Conservation (phyloP, 208 protist species). For the Angomonas deanei region DNA sequence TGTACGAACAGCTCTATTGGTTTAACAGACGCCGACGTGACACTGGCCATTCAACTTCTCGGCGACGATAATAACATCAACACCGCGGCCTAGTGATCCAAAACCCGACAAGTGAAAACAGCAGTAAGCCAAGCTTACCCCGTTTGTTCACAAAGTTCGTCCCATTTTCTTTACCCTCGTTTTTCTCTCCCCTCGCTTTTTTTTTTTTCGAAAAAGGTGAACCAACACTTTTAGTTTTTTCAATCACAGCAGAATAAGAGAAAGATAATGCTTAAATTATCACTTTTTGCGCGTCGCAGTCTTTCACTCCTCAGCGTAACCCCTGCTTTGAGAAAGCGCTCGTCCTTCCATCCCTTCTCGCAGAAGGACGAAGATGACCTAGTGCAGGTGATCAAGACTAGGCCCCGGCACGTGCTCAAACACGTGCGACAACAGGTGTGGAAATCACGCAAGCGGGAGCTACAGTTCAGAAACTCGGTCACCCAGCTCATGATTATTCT, state of each 20-base stretch:
- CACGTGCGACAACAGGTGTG: slow-evolving; percentile 86
- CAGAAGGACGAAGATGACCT: slow-evolving; percentile 84
- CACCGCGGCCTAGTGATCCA: background rate
- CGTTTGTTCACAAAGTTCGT: background rate
- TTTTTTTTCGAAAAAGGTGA: slow-evolving; percentile 8
- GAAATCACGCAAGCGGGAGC: slow-evolving; percentile 76
- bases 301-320: background rate
- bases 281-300: background rate
- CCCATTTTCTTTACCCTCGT: background rate
- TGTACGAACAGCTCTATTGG: slow-evolving; percentile 38
- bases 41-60: slow-evolving; percentile 34
- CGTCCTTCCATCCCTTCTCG: slow-evolving; percentile 78
- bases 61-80: slow-evolving; percentile 44
- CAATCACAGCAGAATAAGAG: too few relatives aligned
- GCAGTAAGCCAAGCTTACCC: background rate
- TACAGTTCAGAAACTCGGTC: slow-evolving; percentile 86
- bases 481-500: slow-evolving; percentile 88
- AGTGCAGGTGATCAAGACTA: slow-evolving; percentile 73
- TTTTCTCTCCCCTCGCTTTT: slow-evolving; percentile 7
- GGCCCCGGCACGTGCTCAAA: slow-evolving; percentile 83
- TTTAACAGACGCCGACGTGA: slow-evolving; percentile 48
- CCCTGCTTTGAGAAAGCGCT: background rate
- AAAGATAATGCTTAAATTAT: slow-evolving; percentile 2
- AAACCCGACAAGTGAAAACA: slow-evolving; percentile 4
- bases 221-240: too few relatives aligned